Percentiles rank a stretch among this genome's conserved stretches.
phyloP scores from a whole-genome alignment of 148 eudicot genomes.

The Vaccinium myrtillus region DNA sequence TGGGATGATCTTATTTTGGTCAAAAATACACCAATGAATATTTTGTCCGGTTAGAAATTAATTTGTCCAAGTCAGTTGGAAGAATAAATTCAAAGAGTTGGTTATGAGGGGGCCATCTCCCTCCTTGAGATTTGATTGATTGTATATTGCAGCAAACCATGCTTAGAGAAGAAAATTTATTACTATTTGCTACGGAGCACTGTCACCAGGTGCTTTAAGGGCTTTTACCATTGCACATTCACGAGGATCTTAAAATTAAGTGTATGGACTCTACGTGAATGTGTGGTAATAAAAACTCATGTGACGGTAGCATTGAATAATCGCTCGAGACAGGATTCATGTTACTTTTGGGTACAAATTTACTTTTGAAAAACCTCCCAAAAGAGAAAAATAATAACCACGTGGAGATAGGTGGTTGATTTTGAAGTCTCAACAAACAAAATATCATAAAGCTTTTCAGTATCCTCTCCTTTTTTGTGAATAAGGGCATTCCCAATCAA shows the following conservation, averaged over 20 bases:
- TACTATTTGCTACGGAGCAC: no score
- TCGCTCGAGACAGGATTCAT: background rate
- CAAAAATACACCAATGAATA: background rate
- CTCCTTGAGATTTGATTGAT: background rate
- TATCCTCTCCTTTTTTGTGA: background rate
- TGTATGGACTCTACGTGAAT: no score
- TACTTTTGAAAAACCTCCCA: background rate
- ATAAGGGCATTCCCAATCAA: background rate
- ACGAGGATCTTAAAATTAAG: no score
- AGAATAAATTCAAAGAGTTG: background rate
- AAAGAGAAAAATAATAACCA: background rate
- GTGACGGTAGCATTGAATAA: no score
- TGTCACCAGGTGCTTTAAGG: no score
- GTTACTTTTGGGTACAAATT: background rate
- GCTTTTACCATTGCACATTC: no score
- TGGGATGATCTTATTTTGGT: no score
- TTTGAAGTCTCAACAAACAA: constrained; percentile 12
- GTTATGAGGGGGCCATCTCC: background rate
- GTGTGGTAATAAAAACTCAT: no score
- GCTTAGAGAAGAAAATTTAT: background rate
- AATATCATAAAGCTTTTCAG: background rate
- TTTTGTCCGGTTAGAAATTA: background rate
- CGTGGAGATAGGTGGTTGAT: constrained; percentile 7
- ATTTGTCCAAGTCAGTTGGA: background rate
- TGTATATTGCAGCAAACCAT: background rate